Evolutionary conservation across 306 rosid species (phyloP), one percentile per base, ranked within the genome.

Genomic region (Gastrolobium villosum): DNA sequence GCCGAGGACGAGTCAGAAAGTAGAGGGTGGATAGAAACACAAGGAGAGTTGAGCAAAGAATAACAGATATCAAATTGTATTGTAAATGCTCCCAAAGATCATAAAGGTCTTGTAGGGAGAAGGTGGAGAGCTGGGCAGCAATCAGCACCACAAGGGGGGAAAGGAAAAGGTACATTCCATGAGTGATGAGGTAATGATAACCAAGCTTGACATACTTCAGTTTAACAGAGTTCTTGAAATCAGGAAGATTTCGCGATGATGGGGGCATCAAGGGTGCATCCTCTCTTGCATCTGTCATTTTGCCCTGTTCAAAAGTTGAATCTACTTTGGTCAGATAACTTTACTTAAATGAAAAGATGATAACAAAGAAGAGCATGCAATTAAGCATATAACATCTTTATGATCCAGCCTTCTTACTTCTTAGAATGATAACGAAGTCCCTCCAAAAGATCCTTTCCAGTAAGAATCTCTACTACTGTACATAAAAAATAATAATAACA

Each of bases 141-240:
- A 88, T 88, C 15, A 91, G 52, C 10, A 91, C 86, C 39, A 82
- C 62, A 7, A 91, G 84, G 28, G 97, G 98, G 28, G 95, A 81
- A 79, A 93, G 90, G 63, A 85, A 91, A 3, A 93, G 89, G 79
- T 76, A 93, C 98, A 93, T 93, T 60, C 90, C 97, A 86, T 91
- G 98, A 55, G 97, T 91, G 70, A 91, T 93, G 44, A 93, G 91
- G 71, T 89, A 83, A 74, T 91, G 98, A 84, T 93, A 93, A 11
- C 98, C 98, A 80, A 93, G 98, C 82, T 90, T 93, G 5, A 93
- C 97, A 79, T 93, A 93, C 82, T 93, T 93, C 13, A 93, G 80
- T 52, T 91, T 93, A 9, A 93, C 39, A 15, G 98, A 91, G 8
- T 91, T 91, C 75, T 91, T 93, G 86, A 89, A 93, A 86, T 93